These are phyloP conservation scores for Lagerstroemia speciosa DNA, from an alignment of 345 rosid genomes.

Conservation along the genomic window DNA sequence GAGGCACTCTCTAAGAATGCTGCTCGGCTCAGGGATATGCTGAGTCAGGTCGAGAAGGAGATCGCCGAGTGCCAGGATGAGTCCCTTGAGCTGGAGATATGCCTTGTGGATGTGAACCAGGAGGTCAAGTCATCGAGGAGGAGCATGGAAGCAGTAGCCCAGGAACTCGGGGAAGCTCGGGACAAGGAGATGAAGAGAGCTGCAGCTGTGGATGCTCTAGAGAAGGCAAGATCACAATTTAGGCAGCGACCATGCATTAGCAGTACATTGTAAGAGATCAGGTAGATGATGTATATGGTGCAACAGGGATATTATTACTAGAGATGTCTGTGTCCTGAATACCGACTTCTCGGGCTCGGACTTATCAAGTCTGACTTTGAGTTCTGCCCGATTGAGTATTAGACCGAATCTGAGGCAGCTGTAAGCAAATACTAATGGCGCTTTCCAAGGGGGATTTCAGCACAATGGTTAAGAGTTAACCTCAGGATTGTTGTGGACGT, in stretches of 20 bases:
- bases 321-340: neutral
- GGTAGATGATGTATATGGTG: neutral
- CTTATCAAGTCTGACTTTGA: no score
- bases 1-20: neutral
- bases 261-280: neutral
- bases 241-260: neutral
- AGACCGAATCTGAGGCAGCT: no score
- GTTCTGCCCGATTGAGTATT: no score
- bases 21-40: constrained; percentile 10
- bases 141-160: constrained; percentile 19
- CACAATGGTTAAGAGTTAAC: no score
- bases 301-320: neutral
- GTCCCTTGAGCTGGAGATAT: constrained; percentile 17
- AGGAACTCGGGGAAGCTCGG: constrained; percentile 7
- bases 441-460: no score
- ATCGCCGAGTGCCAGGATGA: constrained; percentile 24
- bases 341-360: neutral
- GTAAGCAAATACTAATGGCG: no score
- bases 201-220: constrained; percentile 19
- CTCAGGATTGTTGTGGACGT: no score
- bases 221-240: constrained; percentile 17
- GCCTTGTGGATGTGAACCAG: constrained; percentile 10
- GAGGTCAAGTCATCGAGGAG: constrained; percentile 20
- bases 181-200: constrained; percentile 11
- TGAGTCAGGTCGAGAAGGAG: constrained; percentile 23